Base-by-base conservation (phyloP, 768 basidiomycete species). In the Phaeotremella skinneri region DNA sequence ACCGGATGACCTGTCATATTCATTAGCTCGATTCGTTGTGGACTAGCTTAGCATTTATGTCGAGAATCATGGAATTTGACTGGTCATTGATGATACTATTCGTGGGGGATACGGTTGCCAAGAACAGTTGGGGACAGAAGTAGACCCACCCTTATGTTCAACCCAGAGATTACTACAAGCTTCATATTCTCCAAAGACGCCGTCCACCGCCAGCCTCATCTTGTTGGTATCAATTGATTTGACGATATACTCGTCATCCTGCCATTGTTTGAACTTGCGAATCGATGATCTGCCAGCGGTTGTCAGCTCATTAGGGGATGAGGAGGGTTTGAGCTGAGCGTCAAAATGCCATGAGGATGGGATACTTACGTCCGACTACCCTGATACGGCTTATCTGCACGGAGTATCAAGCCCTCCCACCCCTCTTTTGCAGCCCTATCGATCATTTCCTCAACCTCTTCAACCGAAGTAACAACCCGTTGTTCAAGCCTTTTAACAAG, bases 221-320 rank as follows among this genome's bases (percentile, higher is more conserved):
- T 29, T 56, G 27, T 59, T 62, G 14, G 58, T 61, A 17, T 74
- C 71, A 29, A 74, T 39, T 2, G 55, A 58, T 14, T 49, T 49
- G 32, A 72, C 73, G 5, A 42, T 51, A 41, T 76, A 74, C 59
- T 76, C 75, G n/a, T 59, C 71, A 32, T 76, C 75, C 55, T 67
- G 66, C 73, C 73, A 76, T 58, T 70, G 59, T 57, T 76, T 76
- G 69, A 73, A 76, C 54, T 76, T 76, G 9, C 71, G 63, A n/a
- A 76, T 67, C 30, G 73, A 67, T 14, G 66, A 32, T 13, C 75
- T 76, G 45, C 5, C 1, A 1, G 7, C 13, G 23, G 13, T 11
- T 14, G 43, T 45, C 21, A 45, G 43, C 43, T 6, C 34, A 7
- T 37, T 17, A 37, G 17, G 34, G 17, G 34, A 37, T 37, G 34